A percentile compares a stretch with the other conserved stretches of the same genome.
phyloP scores from a whole-genome alignment of 2,329 filamentous ascomycete species.

The Aspergillus ochraceoroseus region DNA sequence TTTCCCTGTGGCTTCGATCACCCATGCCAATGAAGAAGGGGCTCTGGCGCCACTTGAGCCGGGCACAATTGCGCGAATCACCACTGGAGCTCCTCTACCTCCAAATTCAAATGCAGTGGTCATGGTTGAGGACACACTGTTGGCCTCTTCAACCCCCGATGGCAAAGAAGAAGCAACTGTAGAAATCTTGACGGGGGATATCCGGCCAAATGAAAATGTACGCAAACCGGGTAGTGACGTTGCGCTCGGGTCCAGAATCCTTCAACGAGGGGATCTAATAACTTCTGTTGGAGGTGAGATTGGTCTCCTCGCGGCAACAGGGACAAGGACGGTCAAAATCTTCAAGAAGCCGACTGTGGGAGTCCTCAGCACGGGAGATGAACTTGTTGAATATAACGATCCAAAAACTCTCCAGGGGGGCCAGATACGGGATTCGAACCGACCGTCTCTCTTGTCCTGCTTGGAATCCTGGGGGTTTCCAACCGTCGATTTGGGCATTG shows the following conservation, averaged over 20 bases:
- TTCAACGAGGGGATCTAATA: conserved; percentile 74
- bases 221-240: conserved; percentile 89
- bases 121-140: conserved; percentile 90
- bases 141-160: conserved; percentile 71
- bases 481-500: conserved; percentile 80
- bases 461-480: conserved; percentile 69
- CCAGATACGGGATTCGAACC: conserved; percentile 90
- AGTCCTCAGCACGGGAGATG: conserved; percentile 88
- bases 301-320: conserved; percentile 80
- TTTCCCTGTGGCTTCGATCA: conserved; percentile 81
- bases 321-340: conserved; percentile 63
- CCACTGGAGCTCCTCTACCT: conserved; percentile 87
- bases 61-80: conserved; percentile 82
- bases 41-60: conserved; percentile 57
- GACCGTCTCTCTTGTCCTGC: conserved; percentile 78
- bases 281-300: conserved; percentile 86
- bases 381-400: conserved; percentile 71
- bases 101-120: conserved; percentile 84
- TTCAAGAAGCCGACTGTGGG: conserved; percentile 76
- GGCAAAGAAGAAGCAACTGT: conserved; percentile 80
- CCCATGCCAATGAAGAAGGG: conserved; percentile 73
- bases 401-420: conserved; percentile 63
- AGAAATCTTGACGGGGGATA: conserved; percentile 73
- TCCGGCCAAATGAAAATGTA: conserved; percentile 78
- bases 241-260: conserved; percentile 60